Evolutionary conservation across 208 protist genomes (phyloP).

Genomic region (Leishmania mexicana): DNA sequence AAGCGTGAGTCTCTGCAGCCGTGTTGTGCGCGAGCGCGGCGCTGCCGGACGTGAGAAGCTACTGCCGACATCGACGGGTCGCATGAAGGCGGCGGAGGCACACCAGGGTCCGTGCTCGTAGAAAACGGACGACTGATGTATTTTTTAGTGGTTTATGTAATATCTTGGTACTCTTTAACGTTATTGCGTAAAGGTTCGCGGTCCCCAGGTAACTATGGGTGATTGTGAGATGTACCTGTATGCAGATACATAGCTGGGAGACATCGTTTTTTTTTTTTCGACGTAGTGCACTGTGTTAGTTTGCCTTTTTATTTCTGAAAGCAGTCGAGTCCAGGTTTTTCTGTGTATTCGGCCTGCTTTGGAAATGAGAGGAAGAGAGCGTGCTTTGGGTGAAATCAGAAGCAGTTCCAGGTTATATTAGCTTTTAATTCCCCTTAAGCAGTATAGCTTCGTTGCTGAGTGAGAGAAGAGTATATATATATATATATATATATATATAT

Average conservation of each 20-base stretch:
- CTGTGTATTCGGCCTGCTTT: too few relatives aligned
- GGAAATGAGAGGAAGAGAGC: too few relatives aligned
- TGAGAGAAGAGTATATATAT: too few relatives aligned
- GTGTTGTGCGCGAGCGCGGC: slow-evolving; percentile 75
- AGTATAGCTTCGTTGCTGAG: too few relatives aligned
- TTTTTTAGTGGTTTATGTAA: not conserved
- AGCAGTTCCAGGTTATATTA: too few relatives aligned
- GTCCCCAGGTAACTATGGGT: not conserved
- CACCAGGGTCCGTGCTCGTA: slow-evolving; percentile 55
- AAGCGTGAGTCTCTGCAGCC: slow-evolving; percentile 65
- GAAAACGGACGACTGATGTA: slow-evolving; percentile 19
- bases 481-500: too few relatives aligned
- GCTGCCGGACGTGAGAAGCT: slow-evolving; percentile 50
- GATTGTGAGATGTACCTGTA: not conserved
- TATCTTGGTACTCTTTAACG: not conserved
- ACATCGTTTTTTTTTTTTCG: not conserved
- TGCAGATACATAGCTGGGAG: not conserved
- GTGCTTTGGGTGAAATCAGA: too few relatives aligned
- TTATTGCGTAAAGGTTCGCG: not conserved
- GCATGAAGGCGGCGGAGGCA: slow-evolving; percentile 46
- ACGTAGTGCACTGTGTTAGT: too few relatives aligned
- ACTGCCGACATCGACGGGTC: slow-evolving; percentile 41
- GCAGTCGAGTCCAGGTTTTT: too few relatives aligned
- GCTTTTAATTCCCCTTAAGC: too few relatives aligned
- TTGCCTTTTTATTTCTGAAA: too few relatives aligned